These are phyloP conservation scores for Hypomontagnella submonticulosa DNA, from an alignment of 495 filamentous ascomycete genomes.

Conservation along the genomic window DNA sequence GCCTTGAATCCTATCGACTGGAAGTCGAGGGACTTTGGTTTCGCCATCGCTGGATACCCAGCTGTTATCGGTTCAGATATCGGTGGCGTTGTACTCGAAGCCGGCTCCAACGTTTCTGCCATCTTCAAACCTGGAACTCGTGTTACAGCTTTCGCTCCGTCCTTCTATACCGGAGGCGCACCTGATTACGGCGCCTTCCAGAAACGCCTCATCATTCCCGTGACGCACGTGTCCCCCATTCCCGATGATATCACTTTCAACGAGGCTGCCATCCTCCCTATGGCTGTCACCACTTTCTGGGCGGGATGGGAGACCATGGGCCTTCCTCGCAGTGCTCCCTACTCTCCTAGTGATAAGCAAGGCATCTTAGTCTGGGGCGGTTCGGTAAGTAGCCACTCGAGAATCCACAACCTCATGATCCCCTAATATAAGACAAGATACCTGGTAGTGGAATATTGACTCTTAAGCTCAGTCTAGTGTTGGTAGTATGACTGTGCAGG, in stretches of 20 bases:
- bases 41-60: slow-evolving; percentile 55
- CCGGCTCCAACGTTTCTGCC: slow-evolving; percentile 52
- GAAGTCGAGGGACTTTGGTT: slow-evolving; percentile 52
- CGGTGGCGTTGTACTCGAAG: slow-evolving; percentile 51
- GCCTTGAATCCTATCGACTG: slow-evolving; percentile 63
- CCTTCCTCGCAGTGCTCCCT: slow-evolving; percentile 46
- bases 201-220: slow-evolving; percentile 52
- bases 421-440: too few relatives aligned
- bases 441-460: too few relatives aligned
- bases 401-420: too few relatives aligned
- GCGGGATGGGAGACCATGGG: slow-evolving; percentile 52
- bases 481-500: slow-evolving; percentile 56
- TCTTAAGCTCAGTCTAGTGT: slow-evolving; percentile 57
- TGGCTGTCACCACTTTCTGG: slow-evolving; percentile 48
- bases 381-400: slow-evolving; percentile 40
- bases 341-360: slow-evolving; percentile 47
- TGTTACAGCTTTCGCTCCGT: slow-evolving; percentile 55
- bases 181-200: slow-evolving; percentile 59
- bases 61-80: slow-evolving; percentile 57
- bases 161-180: slow-evolving; percentile 41
- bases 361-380: slow-evolving; percentile 62
- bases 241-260: slow-evolving; percentile 56
- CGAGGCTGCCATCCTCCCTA: slow-evolving; percentile 57
- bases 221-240: slow-evolving; percentile 47
- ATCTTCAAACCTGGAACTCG: slow-evolving; percentile 52